Percentiles rank a stretch among this genome's conserved stretches.
Conservation (phyloP, 768 basidiomycete species). For the Serendipita sp. region DNA sequence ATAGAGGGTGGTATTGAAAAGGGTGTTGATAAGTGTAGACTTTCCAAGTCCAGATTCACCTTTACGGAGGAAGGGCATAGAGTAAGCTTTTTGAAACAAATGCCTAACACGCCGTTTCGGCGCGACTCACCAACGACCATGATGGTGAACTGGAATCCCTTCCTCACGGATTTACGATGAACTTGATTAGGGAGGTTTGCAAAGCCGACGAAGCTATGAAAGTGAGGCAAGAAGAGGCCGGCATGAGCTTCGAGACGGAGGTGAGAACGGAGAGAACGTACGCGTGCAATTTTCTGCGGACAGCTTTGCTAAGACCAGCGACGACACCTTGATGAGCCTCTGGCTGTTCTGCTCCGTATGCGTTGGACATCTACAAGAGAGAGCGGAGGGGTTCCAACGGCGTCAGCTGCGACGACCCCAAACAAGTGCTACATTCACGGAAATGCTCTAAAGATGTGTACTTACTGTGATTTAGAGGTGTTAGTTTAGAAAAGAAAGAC, state of each 20-base stretch:
- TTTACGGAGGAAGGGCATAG: slow-evolving; percentile 20
- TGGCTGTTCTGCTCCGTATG: neutral
- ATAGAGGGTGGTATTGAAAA: slow-evolving; percentile 95
- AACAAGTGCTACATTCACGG: no score
- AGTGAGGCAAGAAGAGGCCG: slow-evolving; percentile 14
- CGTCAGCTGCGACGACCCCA: neutral
- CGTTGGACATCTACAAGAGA: neutral
- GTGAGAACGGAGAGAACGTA: neutral
- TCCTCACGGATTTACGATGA: slow-evolving; percentile 93
- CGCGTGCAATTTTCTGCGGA: slow-evolving; percentile 3
- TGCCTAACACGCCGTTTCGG: slow-evolving; percentile 8
- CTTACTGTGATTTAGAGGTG: neutral
- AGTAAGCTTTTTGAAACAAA: neutral
- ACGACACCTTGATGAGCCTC: neutral
- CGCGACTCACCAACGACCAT: slow-evolving; percentile 91
- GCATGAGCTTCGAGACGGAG: neutral
- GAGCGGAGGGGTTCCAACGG: neutral
- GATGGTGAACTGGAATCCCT: slow-evolving; percentile 95
- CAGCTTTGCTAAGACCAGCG: neutral
- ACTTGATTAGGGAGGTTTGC: slow-evolving; percentile 99
- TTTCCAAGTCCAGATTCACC: slow-evolving; percentile 98
- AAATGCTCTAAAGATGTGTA: no score
- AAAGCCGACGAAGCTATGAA: slow-evolving; percentile 67
- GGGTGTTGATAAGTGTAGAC: slow-evolving; percentile 95
- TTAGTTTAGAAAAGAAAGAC: neutral